These are phyloP conservation scores for Pachysandra terminalis DNA, from an alignment of 164 flowering plant species.

Conservation along the genomic window DNA sequence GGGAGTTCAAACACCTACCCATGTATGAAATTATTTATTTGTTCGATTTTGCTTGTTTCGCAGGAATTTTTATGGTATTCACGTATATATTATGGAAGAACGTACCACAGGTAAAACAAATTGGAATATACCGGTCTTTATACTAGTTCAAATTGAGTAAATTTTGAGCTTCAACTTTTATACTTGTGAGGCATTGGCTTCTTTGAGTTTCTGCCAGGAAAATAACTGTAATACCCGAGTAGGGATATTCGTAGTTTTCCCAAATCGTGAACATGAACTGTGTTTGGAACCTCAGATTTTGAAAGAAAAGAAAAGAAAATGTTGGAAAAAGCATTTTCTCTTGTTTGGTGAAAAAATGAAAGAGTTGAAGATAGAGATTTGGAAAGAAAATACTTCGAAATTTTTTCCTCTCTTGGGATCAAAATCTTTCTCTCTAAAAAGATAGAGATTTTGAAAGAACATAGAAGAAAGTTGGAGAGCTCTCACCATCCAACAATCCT, in stretches of 20 bases:
- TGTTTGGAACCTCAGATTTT: too few relatives aligned
- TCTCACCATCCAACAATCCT: too few relatives aligned
- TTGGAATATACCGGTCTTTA: too few relatives aligned
- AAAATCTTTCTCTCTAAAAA: too few relatives aligned
- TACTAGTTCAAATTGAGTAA: neutral
- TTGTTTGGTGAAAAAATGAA: too few relatives aligned
- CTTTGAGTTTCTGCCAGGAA: neutral
- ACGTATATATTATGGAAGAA: conserved; percentile 74
- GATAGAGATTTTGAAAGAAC: too few relatives aligned
- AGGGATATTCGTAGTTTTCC: neutral
- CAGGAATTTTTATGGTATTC: conserved; percentile 51
- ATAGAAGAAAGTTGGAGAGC: too few relatives aligned
- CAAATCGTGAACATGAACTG: neutral
- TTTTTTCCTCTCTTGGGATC: too few relatives aligned
- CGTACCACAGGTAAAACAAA: conserved; percentile 70
- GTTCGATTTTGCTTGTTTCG: conserved; percentile 8
- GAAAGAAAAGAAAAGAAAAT: too few relatives aligned
- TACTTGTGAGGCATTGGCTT: neutral
- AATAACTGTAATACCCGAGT: neutral
- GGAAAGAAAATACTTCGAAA: too few relatives aligned
- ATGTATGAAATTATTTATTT: neutral
- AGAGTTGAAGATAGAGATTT: too few relatives aligned
- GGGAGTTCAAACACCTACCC: neutral
- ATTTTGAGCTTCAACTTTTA: neutral
- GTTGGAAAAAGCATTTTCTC: too few relatives aligned